Evolutionary conservation across 2,329 filamentous ascomycete genomes (phyloP).

Genomic region (Tolypocladium pustulatum): DNA sequence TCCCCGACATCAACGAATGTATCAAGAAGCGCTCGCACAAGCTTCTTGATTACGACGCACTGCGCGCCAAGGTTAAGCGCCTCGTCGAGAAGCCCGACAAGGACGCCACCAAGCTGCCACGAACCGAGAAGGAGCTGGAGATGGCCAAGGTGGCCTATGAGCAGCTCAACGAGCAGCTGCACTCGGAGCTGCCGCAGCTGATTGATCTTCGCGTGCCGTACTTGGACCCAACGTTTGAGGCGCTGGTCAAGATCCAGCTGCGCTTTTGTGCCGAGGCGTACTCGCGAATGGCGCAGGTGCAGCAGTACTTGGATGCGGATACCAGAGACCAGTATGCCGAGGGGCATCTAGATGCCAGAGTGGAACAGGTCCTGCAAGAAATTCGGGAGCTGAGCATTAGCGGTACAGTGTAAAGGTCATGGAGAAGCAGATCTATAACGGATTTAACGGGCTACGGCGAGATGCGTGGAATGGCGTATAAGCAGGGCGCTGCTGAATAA

Average conservation of each 20-base stretch:
- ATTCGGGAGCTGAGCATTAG: conserved; percentile 94
- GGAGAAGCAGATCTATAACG: neutral
- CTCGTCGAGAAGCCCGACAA: conserved; percentile 98
- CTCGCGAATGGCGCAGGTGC: conserved; percentile 95
- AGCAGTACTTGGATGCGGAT: conserved; percentile 93
- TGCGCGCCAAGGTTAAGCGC: conserved; percentile 93
- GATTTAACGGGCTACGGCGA: neutral
- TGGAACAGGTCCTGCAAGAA: conserved; percentile 93
- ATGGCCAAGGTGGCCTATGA: conserved; percentile 92
- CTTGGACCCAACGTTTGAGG: conserved; percentile 92
- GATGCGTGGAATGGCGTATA: neutral
- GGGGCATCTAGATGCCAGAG: conserved; percentile 79
- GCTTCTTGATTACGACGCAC: conserved; percentile 92
- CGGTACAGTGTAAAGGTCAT: conserved; percentile 43
- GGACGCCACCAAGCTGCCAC: conserved; percentile 90
- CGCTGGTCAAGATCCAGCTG: conserved; percentile 95
- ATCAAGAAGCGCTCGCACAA: conserved; percentile 99
- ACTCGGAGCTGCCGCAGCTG: conserved; percentile 82
- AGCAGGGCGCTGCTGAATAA: neutral
- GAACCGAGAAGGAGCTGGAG: conserved; percentile 91
- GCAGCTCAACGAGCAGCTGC: conserved; percentile 92
- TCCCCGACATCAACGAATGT: conserved; percentile 97
- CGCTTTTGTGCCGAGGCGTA: conserved; percentile 98
- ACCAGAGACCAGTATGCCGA: conserved; percentile 93
- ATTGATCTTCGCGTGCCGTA: conserved; percentile 97